Evolutionary conservation across 805 yeast genomes (phyloP), one percentile per base, ranked within the genome.

Genomic region (Nakazawaea pomicola): DNA sequence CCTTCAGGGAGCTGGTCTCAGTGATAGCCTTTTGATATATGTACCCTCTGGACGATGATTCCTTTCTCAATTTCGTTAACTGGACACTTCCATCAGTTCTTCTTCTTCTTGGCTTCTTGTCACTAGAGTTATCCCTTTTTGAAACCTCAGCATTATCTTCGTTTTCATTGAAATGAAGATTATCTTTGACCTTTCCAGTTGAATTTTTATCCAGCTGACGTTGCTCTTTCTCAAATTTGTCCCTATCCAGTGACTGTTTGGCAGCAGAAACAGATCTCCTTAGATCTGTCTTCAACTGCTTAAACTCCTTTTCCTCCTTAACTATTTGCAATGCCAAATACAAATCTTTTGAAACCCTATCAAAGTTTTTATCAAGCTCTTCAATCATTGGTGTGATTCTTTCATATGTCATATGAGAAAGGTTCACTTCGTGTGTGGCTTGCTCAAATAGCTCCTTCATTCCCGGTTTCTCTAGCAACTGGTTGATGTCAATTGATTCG

Each of bases 401-500:
- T 2, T 39, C 42, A 15, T 49, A 46, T 4, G 30, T n/a, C 6
- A 51, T 47, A 32, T 40, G 10, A 4, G 46, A 37, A 12, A 56
- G 31, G 29, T 52, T 51, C 4, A 44, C 4, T 11, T 49, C 55
- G 2, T 43, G 18, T 1, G 41, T 39, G 7, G 21, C 31, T 8
- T 39, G 30, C 15, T 41, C 34, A 25, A 62, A 48, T 44, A 61
- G 49, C 33, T 55, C 53, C 21, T 48, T 47, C 27, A 61, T 52
- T 16, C 59, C 69, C 0, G 59, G 55, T 19, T 60, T 68, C 5
- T 61, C 62, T 38, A 85, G 55, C 20, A 90, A 57, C 32, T 65
- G 50, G 23, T 48, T 51, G 18, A 93, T 88, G 47, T 78, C 78
- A 12, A 85, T 53, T 0, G 87, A 76, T 55, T 83, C 89, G 9